Evolutionary conservation across 2,329 filamentous ascomycete genomes (phyloP), one percentile per base, ranked within the genome.

Genomic region (Penicillium sp.): DNA sequence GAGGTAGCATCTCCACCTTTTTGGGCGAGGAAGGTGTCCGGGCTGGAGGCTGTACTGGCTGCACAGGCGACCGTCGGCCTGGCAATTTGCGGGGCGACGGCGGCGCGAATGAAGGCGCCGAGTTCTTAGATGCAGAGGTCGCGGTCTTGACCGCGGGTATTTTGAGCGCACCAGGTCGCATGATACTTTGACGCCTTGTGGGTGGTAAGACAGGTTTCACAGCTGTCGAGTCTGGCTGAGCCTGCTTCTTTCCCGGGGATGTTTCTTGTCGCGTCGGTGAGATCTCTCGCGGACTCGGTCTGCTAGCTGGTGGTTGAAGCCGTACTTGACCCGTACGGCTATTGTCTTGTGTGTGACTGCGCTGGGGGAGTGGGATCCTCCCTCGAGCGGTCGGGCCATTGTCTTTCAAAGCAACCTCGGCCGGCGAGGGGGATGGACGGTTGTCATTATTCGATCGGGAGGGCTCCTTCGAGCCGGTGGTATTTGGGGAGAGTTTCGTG

Each of bases 1-100:
- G 69, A 5, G 72, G 71, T 32, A 60, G 65, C 68, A 73, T 71
- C 16, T 67, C 63, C n/a, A 65, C 62, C 52, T 70, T 71, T 51
- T 66, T 67, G 10, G 67, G 59, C 7, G 69, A 67, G 9, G 59
- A 24, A 5, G 61, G 59, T 40, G 57, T 51, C 32, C 44, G 57
- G 1, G 57, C 39, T 1, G 44, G 21, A 18, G 61, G 45, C n/a
- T 36, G 34, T n/a, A 36, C 13, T 40, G 52, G 45, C 13, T 57
- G 57, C 9, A 53, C 47, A 8, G 61, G 54, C 4, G 56, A 52
- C 43, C 49, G 60, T 9, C 22, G 36, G 18, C n/a, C 50, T 18
- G 55, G 32, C n/a, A 49, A 47, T 27, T 65, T 71, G 24, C 62
- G 64, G 24, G 68, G 67, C 5, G 68, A 71, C 10, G 56, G 43